These are phyloP conservation scores for Hypericum androsaemum DNA, from an alignment of 345 rosid species.

Conservation along the genomic window DNA sequence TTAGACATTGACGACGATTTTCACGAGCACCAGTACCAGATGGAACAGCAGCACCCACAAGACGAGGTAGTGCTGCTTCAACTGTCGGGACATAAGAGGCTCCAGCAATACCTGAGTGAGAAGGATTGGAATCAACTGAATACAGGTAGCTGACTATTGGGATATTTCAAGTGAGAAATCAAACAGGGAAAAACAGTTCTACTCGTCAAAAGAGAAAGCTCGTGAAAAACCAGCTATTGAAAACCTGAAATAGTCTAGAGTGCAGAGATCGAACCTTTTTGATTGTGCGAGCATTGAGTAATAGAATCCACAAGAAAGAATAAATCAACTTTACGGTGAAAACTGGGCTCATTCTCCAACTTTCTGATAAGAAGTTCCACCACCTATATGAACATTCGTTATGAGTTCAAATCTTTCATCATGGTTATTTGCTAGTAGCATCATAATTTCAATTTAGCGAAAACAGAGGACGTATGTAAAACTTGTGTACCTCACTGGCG, in stretches of 20 bases:
- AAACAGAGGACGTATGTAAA: not conserved
- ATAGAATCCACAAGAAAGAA: constrained; percentile 96
- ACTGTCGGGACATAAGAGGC: constrained; percentile 74
- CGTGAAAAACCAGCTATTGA: not conserved
- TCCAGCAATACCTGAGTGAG: constrained; percentile 59
- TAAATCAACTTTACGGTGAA: constrained; percentile 73
- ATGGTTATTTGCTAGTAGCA: too few species aligned
- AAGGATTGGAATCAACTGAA: constrained; percentile 5
- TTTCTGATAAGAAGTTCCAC: constrained; percentile 82
- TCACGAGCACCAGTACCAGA: constrained; percentile 76
- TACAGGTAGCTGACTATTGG: too few species aligned
- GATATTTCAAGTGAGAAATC: too few species aligned
- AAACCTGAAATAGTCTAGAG: not conserved
- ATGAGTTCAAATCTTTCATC: too few species aligned
- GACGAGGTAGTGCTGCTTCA: constrained; percentile 89
- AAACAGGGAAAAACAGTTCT: too few species aligned
- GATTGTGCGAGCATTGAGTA: constrained; percentile 83
- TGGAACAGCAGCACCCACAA: constrained; percentile 91
- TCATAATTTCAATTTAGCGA: too few species aligned
- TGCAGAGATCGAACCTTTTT: constrained; percentile 50
- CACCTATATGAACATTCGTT: constrained; percentile 40
- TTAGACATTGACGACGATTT: constrained; percentile 93
- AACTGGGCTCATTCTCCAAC: constrained; percentile 79
- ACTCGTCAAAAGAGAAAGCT: too few species aligned
- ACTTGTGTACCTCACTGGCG: constrained; percentile 67